phyloP scores from a whole-genome alignment of 345 rosid genomes.

The Cardamine occulta region DNA sequence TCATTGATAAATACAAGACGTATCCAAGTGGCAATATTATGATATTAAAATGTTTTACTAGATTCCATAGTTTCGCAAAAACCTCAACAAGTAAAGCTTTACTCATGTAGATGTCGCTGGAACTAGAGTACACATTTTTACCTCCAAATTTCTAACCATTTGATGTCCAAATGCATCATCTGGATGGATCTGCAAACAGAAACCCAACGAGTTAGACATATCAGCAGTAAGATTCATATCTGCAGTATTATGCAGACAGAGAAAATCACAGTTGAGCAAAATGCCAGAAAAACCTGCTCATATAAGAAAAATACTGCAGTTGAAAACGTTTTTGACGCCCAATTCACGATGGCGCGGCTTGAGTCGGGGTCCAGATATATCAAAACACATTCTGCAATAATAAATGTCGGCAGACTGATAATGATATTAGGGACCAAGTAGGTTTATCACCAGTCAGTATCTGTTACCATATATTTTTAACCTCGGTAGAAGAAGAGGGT shows the following conservation, averaged over 20 bases:
- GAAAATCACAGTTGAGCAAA: conserved; percentile 14
- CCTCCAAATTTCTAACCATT: conserved; percentile 98
- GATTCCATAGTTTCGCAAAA: conserved; percentile 19
- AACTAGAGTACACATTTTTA: conserved; percentile 39
- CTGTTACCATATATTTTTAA: conserved; percentile 9
- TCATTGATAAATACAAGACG: neutral
- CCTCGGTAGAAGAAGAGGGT: neutral
- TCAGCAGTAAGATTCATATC: conserved; percentile 16
- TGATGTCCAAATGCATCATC: conserved; percentile 99
- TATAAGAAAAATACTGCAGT: conserved; percentile 85
- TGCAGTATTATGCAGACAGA: conserved; percentile 14
- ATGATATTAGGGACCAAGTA: conserved; percentile 58
- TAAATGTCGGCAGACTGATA: conserved; percentile 97
- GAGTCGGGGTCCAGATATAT: conserved; percentile 97
- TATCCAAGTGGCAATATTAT: conserved; percentile 12
- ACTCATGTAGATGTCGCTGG: no score
- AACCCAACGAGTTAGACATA: conserved; percentile 27
- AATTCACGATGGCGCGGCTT: conserved; percentile 69
- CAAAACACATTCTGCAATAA: conserved; percentile 97
- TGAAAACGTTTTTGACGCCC: conserved; percentile 80
- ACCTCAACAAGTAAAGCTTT: neutral
- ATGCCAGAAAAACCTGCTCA: conserved; percentile 75
- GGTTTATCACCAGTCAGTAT: conserved; percentile 34
- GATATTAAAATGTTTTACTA: conserved; percentile 5
- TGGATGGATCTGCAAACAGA: conserved; percentile 77